These are phyloP conservation scores for Penicillium soppii DNA, from an alignment of 495 filamentous ascomycete species.

Conservation along the genomic window DNA sequence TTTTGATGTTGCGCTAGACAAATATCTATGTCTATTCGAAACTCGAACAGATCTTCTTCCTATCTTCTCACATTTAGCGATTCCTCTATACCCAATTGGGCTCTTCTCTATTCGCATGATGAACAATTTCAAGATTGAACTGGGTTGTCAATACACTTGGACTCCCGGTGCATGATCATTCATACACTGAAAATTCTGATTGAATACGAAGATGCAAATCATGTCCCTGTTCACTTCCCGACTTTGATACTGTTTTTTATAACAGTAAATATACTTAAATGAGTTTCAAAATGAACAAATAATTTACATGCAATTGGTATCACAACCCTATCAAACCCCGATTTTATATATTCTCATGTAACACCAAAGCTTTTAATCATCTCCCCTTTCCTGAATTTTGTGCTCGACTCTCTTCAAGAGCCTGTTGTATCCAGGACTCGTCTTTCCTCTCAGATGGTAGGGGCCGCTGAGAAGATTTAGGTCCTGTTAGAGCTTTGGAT, in stretches of 20 bases:
- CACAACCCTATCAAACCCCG: not conserved
- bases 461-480: conserved; percentile 10
- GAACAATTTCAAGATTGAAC: conserved; percentile 41
- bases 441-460: conserved; percentile 13
- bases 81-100: not conserved
- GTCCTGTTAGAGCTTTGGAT: not conserved
- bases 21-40: no score
- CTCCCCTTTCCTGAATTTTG: conserved; percentile 11
- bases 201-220: conserved; percentile 22
- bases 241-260: not conserved
- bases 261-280: not conserved
- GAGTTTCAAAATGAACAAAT: not conserved
- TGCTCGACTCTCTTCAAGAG: conserved; percentile 33
- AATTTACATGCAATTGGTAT: not conserved
- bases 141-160: conserved; percentile 29
- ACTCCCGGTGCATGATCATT: conserved; percentile 41
- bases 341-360: not conserved
- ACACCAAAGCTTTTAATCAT: not conserved
- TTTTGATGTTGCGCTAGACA: no score
- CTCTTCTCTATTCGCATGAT: conserved; percentile 33
- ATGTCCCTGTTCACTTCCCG: not conserved
- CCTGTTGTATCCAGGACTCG: conserved; percentile 37
- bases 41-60: no score
- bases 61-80: not conserved
- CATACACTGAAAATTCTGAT: conserved; percentile 53